A percentile compares a stretch with the other conserved stretches of the same genome.
Evolutionary conservation across 805 yeast genomes (phyloP).

Genomic region (Candida sakaeoensis): DNA sequence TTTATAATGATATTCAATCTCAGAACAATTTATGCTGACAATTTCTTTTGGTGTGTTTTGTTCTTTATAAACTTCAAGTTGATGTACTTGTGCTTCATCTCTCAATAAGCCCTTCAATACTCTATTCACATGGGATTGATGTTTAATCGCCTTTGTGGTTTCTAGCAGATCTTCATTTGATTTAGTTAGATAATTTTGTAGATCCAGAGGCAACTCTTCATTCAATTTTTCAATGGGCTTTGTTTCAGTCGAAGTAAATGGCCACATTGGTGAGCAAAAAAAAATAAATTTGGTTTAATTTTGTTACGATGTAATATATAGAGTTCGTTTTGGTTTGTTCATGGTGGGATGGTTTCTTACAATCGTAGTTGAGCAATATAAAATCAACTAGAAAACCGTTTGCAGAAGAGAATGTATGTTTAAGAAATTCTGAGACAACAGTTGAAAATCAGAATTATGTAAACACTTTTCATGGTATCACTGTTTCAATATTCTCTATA

Average conservation of each 20-base stretch:
- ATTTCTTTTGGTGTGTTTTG: constrained; percentile 23
- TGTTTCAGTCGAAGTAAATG: constrained; percentile 19
- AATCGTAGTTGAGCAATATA: too few species aligned
- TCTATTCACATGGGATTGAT: background rate
- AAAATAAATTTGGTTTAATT: too few species aligned
- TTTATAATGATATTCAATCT: constrained; percentile 15
- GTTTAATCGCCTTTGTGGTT: background rate
- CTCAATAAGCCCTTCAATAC: background rate
- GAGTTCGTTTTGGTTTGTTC: too few species aligned
- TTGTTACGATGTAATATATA: too few species aligned
- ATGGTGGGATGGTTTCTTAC: too few species aligned
- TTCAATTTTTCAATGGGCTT: constrained; percentile 25
- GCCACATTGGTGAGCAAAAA: constrained; percentile 22
- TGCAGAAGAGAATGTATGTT: too few species aligned
- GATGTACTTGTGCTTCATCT: background rate
- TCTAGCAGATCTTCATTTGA: background rate
- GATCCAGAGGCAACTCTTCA: constrained; percentile 31
- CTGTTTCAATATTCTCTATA: too few species aligned
- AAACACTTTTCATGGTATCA: too few species aligned
- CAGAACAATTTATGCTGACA: constrained; percentile 36
- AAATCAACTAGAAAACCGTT: too few species aligned
- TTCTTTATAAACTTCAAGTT: constrained; percentile 21
- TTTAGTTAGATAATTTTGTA: constrained; percentile 30
- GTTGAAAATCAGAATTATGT: too few species aligned
- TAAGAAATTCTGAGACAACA: too few species aligned